These are phyloP conservation scores for Psilocybe cubensis DNA, from an alignment of 768 basidiomycete genomes.

Conservation along the genomic window DNA sequence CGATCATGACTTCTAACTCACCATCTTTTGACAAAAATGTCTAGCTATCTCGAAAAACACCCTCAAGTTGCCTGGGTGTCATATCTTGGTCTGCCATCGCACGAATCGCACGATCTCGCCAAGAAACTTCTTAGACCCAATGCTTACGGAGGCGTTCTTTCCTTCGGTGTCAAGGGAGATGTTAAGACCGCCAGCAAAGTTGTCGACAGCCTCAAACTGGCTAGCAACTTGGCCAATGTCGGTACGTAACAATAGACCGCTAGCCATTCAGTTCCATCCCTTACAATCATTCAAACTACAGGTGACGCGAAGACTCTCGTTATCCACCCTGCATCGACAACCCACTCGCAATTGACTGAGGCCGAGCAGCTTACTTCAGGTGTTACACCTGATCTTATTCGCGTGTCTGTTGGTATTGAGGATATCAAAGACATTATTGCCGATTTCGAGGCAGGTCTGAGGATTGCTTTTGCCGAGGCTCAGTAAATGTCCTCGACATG, in stretches of 20 bases:
- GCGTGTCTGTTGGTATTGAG: slow-evolving; percentile 52
- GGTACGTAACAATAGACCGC: no score
- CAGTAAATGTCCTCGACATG: not conserved
- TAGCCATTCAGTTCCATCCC: not conserved
- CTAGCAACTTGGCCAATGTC: slow-evolving; percentile 75
- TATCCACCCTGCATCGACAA: slow-evolving; percentile 79
- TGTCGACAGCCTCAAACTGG: slow-evolving; percentile 73
- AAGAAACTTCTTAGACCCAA: slow-evolving; percentile 55
- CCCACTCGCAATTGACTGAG: slow-evolving; percentile 68
- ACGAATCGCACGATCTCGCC: slow-evolving; percentile 64
- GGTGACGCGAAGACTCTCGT: slow-evolving; percentile 82
- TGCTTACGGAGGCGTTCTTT: slow-evolving; percentile 73
- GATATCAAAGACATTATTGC: slow-evolving; percentile 46
- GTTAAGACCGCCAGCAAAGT: slow-evolving; percentile 53
- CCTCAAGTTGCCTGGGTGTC: slow-evolving; percentile 76
- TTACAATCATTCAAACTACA: slow-evolving; percentile 12
- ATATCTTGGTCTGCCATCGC: slow-evolving; percentile 70
- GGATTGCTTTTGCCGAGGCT: slow-evolving; percentile 27
- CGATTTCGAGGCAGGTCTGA: slow-evolving; percentile 41
- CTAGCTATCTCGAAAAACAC: slow-evolving; percentile 63
- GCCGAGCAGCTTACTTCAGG: slow-evolving; percentile 69
- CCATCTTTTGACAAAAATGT: slow-evolving; percentile 5
- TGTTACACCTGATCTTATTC: slow-evolving; percentile 75
- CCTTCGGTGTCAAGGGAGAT: slow-evolving; percentile 74
- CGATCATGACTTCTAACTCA: not conserved